A percentile compares a stretch with the other conserved stretches of the same genome.
Conservation (phyloP, 192 early-diverging fungal genomes). For the Pilobolus umbonatus region DNA sequence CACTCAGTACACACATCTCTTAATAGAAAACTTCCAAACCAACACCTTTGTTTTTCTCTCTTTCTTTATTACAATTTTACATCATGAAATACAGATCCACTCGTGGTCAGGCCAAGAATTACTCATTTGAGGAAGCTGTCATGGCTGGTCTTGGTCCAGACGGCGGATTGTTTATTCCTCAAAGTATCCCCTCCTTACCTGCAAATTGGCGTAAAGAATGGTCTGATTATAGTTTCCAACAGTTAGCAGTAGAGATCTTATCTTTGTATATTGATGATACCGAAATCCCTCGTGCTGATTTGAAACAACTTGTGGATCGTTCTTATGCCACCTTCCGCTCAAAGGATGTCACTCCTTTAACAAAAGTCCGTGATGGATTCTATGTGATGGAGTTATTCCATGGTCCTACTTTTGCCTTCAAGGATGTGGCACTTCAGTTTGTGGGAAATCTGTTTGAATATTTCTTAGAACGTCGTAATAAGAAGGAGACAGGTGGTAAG, state of each 20-base stretch:
- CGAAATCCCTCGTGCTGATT: conserved; percentile 74
- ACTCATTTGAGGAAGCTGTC: conserved; percentile 88
- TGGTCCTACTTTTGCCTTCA: conserved; percentile 97
- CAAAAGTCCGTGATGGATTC: conserved; percentile 55
- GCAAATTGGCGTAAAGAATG: conserved; percentile 67
- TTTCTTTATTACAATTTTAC: background rate
- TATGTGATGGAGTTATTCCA: conserved; percentile 92
- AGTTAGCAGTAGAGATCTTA: conserved; percentile 83
- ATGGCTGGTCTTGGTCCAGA: conserved; percentile 87
- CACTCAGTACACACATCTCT: no score
- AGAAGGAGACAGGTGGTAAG: conserved; percentile 39
- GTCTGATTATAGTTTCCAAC: conserved; percentile 65
- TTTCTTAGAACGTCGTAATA: conserved; percentile 79
- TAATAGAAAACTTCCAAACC: no score
- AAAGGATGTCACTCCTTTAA: conserved; percentile 73
- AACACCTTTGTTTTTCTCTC: conserved; percentile 17
- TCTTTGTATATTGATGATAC: conserved; percentile 72
- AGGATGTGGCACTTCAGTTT: conserved; percentile 96
- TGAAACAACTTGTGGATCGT: conserved; percentile 58
- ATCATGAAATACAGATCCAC: conserved; percentile 92
- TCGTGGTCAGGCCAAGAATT: conserved; percentile 62
- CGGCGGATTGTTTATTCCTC: conserved; percentile 93
- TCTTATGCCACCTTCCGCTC: conserved; percentile 80
- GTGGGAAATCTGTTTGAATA: conserved; percentile 97
- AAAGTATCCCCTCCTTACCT: conserved; percentile 70